Conservation (phyloP, 2,329 filamentous ascomycete species). For the Aspergillus arachidicola region DNA sequence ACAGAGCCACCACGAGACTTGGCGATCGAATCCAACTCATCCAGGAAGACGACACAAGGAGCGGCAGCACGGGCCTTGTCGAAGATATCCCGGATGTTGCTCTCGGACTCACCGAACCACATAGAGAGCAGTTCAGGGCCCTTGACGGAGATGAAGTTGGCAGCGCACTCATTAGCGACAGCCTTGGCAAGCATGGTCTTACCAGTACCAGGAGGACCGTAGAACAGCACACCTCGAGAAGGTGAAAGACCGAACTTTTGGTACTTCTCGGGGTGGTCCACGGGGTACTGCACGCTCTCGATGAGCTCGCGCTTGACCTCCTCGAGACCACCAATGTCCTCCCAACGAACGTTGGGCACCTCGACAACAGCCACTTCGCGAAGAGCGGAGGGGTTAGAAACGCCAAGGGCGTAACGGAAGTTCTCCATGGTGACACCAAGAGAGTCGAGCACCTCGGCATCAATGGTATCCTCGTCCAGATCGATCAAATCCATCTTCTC, state of each 20-base stretch:
- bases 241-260: conserved; percentile 99
- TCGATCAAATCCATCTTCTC: conserved; percentile 99
- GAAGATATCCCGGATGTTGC: conserved; percentile 99
- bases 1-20: conserved; percentile 97
- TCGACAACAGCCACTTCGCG: conserved; percentile 99
- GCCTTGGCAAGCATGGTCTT: conserved; percentile 99
- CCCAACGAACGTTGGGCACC: conserved; percentile 98
- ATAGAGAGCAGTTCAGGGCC: conserved; percentile 97
- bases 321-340: conserved; percentile 98
- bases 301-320: conserved; percentile 99
- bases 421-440: conserved; percentile 99
- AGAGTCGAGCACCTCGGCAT: conserved; percentile 96
- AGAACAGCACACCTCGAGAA: conserved; percentile 97
- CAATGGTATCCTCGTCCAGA: conserved; percentile 97
- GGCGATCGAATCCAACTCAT: conserved; percentile 97
- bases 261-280: conserved; percentile 99
- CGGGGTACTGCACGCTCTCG: conserved; percentile 97
- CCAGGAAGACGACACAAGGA: conserved; percentile 97
- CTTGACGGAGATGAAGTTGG: conserved; percentile 99
- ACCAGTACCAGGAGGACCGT: conserved; percentile 98
- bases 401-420: conserved; percentile 97
- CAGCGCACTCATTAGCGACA: conserved; percentile 97
- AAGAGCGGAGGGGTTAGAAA: conserved; percentile 97
- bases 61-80: conserved; percentile 98
- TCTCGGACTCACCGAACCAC: conserved; percentile 99